Base-by-base conservation (phyloP, 305 asterid genomes). In the Fraxinus sp. region DNA sequence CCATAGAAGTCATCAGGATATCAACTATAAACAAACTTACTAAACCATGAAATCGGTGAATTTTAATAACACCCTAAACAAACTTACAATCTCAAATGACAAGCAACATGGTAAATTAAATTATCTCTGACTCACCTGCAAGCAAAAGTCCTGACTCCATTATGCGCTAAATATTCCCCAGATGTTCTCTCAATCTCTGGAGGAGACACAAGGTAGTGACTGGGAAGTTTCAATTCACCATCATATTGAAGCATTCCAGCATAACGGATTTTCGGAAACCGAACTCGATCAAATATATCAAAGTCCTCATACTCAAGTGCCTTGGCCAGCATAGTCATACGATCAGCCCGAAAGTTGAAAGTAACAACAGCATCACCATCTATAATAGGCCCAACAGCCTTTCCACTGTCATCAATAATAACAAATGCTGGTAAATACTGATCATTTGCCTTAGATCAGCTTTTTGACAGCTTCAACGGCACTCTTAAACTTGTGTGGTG, bases 211-310 rank as follows among this genome's bases (percentile, higher is more conserved):
- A 96, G 97, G 90, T 94, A 96, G 14, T 80, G 88, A 73, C 78
- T 94, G 74, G 99, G 99, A 83, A 96, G 99, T 85, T 94, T 92
- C 87, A 95, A 91, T 85, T 95, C 99, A 71, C 99, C 98, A 79
- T 95, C 99, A 80, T 95, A 95, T 85, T 95, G 98, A 85, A 95
- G 99, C 99, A 95, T 93, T 35, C 99, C 98, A 77, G 99, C 98
- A 73, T 93, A 94, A 62, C 93, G 94, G 59, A 93, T 96, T 81
- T 92, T 94, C 70, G 98, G 98, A 77, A 88, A 80, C 73, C 99
- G 85, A 79, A 96, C 99, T 52, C 98, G 87, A 64, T 96, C 98
- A 83, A 96, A 96, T 82, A 90, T 94, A 70, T 94, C 94, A 28
- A 96, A 96, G 84, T 96, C 83, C 76, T 80, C 91, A 79, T 93